These are phyloP conservation scores for Rosellinia necatrix DNA, from an alignment of 2,329 filamentous ascomycete genomes.

Conservation along the genomic window DNA sequence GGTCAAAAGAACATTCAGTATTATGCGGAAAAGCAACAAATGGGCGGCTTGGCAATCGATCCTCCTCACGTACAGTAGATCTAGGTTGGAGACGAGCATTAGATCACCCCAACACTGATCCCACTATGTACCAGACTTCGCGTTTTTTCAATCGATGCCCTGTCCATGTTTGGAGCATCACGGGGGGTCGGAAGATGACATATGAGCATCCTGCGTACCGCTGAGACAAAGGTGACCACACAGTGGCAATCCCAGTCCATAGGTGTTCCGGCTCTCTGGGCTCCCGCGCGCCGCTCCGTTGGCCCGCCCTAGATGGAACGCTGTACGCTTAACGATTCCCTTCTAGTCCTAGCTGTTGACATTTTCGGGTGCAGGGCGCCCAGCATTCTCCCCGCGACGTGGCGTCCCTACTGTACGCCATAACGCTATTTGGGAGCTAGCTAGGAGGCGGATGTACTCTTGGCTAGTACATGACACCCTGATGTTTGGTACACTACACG, in stretches of 20 bases:
- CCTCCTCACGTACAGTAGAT: slow-evolving; percentile 4
- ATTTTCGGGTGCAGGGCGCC: neutral
- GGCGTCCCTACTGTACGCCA: slow-evolving; percentile 1
- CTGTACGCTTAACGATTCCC: slow-evolving; percentile 36
- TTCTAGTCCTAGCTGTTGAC: slow-evolving; percentile 30
- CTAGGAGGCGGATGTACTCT: too few species aligned
- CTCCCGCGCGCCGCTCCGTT: slow-evolving; percentile 37
- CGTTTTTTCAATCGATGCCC: neutral
- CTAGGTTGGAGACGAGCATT: neutral
- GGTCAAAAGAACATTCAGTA: neutral
- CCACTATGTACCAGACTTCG: neutral
- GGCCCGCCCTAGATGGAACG: slow-evolving; percentile 27
- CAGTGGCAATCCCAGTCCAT: slow-evolving; percentile 17
- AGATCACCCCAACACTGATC: neutral
- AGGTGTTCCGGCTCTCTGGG: slow-evolving; percentile 33
- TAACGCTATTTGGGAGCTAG: neutral
- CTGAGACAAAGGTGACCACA: slow-evolving; percentile 4
- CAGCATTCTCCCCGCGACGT: slow-evolving; percentile 20
- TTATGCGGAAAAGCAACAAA: slow-evolving; percentile 24
- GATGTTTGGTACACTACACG: slow-evolving; percentile 1
- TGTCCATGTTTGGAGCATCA: slow-evolving; percentile 9
- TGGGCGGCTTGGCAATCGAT: slow-evolving; percentile 6
- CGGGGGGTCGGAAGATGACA: slow-evolving; percentile 4
- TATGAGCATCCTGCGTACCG: neutral
- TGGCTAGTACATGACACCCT: neutral